These are phyloP conservation scores for Sugiyamaella xylanicola DNA, from an alignment of 1,139 yeast genomes.

Conservation along the genomic window DNA sequence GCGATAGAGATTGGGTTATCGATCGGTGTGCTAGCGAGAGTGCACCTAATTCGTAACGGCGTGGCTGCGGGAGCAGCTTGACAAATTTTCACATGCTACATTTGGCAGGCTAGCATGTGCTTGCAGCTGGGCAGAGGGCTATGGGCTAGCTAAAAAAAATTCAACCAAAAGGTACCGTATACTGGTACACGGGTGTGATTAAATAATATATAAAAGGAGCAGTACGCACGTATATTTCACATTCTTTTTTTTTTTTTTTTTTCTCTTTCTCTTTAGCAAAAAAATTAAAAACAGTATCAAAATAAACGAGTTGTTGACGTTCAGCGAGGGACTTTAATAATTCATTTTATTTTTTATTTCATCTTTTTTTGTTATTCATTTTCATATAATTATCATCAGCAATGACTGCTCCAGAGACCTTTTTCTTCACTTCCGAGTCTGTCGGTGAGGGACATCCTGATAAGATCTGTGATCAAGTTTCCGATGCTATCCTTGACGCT, in stretches of 20 bases:
- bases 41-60: neutral
- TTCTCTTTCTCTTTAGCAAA: slow-evolving; percentile 9
- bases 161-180: too few species aligned
- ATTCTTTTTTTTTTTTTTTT: slow-evolving; percentile 6
- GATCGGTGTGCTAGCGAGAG: neutral
- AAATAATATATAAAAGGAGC: slow-evolving; percentile 11
- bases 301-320: slow-evolving; percentile 17
- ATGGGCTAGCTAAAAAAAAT: neutral
- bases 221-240: neutral
- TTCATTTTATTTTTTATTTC: slow-evolving; percentile 14
- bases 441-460: slow-evolving; percentile 99
- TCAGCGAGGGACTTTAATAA: slow-evolving; percentile 13
- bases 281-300: slow-evolving; percentile 8
- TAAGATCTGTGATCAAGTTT: slow-evolving; percentile 98
- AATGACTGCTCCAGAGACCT: slow-evolving; percentile 49
- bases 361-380: slow-evolving; percentile 18
- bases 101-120: neutral
- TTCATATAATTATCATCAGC: slow-evolving; percentile 15
- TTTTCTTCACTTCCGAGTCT: slow-evolving; percentile 92
- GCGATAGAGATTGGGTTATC: neutral
- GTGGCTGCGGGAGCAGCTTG: neutral
- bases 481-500: slow-evolving; percentile 98
- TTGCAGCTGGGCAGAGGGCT: neutral
- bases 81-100: slow-evolving; percentile 8
- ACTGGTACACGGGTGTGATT: neutral